These are phyloP conservation scores for Warburgia ugandensis DNA, from an alignment of 164 flowering plant species.

Conservation along the genomic window DNA sequence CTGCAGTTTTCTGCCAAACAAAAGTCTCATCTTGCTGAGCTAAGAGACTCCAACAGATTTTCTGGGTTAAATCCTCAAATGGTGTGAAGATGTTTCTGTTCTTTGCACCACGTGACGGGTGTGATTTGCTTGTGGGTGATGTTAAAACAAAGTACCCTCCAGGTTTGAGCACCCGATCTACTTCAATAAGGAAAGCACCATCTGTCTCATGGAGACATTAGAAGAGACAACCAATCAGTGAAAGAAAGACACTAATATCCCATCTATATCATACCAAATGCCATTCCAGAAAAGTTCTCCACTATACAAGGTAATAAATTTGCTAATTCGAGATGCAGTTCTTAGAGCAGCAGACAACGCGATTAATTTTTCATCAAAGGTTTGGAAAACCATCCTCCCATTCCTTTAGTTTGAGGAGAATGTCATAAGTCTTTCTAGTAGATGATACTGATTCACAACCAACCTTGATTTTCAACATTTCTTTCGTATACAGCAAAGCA, in stretches of 20 bases:
- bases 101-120: constrained; percentile 33
- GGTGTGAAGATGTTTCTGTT: constrained; percentile 38
- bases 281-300: no score
- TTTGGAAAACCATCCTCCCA: no score
- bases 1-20: constrained; percentile 90
- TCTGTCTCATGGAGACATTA: constrained; percentile 37
- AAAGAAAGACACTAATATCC: background rate
- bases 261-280: background rate
- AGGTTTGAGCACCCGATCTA: constrained; percentile 82
- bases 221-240: constrained; percentile 3
- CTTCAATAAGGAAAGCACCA: constrained; percentile 79
- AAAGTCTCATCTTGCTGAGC: constrained; percentile 93
- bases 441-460: no score
- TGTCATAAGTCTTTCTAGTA: no score
- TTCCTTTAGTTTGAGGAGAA: no score
- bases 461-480: no score
- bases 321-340: no score
- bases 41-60: constrained; percentile 79
- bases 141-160: constrained; percentile 97
- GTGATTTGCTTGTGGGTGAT: constrained; percentile 43
- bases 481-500: no score
- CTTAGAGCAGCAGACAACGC: no score
- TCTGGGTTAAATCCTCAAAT: constrained; percentile 52
- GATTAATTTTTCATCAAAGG: no score
- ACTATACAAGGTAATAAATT: no score